These are phyloP conservation scores for Chlorella sp. DNA, from an alignment of 139 green algal genomes.

Conservation along the genomic window DNA sequence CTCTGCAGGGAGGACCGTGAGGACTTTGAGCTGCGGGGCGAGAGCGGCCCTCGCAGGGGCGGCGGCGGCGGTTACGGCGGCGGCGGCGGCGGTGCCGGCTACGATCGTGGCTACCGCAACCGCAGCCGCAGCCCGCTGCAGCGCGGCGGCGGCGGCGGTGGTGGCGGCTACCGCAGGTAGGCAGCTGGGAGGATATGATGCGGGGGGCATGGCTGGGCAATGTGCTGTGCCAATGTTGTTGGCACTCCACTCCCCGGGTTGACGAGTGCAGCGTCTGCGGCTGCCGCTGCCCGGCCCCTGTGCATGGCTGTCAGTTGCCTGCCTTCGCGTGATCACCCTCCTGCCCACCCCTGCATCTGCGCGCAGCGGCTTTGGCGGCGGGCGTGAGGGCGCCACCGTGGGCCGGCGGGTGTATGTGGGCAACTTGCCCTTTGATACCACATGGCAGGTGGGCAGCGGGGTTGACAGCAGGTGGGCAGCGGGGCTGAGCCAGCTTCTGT, in stretches of 20 bases:
- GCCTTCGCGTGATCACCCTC: too few relatives aligned
- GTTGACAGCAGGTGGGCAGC: too few relatives aligned
- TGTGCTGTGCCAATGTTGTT: too few relatives aligned
- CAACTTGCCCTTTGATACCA: slow-evolving; percentile 73
- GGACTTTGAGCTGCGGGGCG: slow-evolving; percentile 40
- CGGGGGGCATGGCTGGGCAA: not conserved
- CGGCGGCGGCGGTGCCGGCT: not conserved
- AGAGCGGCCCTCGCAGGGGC: not conserved
- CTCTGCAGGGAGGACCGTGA: slow-evolving; percentile 44
- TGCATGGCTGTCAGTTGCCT: too few relatives aligned
- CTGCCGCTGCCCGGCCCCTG: too few relatives aligned
- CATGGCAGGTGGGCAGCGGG: slow-evolving; percentile 57
- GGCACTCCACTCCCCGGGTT: too few relatives aligned
- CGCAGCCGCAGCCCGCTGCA: slow-evolving; percentile 10
- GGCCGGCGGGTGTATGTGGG: slow-evolving; percentile 71
- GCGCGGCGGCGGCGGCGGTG: not conserved
- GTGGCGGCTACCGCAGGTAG: not conserved
- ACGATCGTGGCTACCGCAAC: not conserved
- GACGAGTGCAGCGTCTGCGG: too few relatives aligned
- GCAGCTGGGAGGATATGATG: not conserved
- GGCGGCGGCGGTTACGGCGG: not conserved
- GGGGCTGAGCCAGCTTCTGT: too few relatives aligned
- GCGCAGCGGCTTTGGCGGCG: not conserved
- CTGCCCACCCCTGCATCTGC: too few relatives aligned
- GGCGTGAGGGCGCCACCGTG: not conserved